Percentiles rank a stretch among this genome's conserved stretches.
Evolutionary conservation across 345 rosid genomes (phyloP).

Genomic region (Linum lewisii): DNA sequence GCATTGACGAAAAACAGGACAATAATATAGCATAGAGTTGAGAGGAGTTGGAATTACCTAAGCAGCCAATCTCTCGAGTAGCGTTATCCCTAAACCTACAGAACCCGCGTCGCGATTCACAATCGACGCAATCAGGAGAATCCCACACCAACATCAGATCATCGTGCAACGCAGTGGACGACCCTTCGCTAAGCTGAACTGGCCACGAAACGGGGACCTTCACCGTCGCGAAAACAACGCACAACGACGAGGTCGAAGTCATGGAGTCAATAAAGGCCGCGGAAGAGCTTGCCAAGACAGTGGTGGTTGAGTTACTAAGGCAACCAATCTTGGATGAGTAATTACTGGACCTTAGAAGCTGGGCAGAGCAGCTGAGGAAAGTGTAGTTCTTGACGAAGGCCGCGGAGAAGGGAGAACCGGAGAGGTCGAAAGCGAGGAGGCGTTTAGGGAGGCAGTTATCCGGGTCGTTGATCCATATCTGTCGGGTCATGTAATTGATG

Average conservation of each 20-base stretch:
- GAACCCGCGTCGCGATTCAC: conserved; percentile 34
- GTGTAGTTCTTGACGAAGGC: conserved; percentile 36
- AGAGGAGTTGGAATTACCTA: neutral
- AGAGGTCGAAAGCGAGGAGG: conserved; percentile 39
- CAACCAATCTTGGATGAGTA: conserved; percentile 35
- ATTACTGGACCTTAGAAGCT: conserved; percentile 21
- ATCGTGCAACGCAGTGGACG: conserved; percentile 25
- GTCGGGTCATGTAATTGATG: conserved; percentile 42
- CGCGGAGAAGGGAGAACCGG: conserved; percentile 47
- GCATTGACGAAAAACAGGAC: no score
- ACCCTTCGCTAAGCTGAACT: conserved; percentile 18
- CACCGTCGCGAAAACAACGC: conserved; percentile 23
- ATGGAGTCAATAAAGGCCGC: conserved; percentile 16
- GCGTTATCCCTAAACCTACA: conserved; percentile 40
- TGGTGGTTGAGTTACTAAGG: conserved; percentile 46
- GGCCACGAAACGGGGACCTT: conserved; percentile 42
- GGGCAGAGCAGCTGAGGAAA: conserved; percentile 55
- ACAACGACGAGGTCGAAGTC: conserved; percentile 25
- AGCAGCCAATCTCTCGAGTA: conserved; percentile 39
- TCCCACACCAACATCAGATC: conserved; percentile 52
- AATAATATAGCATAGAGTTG: no score
- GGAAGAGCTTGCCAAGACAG: conserved; percentile 47
- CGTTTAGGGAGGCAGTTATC: conserved; percentile 48
- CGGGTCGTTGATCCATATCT: conserved; percentile 46
- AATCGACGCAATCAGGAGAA: conserved; percentile 41